These are phyloP conservation scores for Poa annua DNA, from an alignment of 176 grass and related monocot species.

Conservation along the genomic window DNA sequence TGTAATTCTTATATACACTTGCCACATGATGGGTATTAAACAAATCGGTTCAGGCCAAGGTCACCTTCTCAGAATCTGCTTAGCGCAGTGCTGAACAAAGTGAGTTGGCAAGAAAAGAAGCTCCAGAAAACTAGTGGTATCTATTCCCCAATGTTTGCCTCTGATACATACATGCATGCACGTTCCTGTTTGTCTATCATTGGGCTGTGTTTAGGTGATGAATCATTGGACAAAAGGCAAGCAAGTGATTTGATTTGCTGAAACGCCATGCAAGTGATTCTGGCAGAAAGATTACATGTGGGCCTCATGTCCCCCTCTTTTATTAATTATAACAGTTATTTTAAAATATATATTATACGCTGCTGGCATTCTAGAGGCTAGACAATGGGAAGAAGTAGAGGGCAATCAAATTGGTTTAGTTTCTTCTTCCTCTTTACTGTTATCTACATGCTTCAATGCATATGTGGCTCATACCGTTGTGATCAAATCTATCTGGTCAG, in stretches of 20 bases:
- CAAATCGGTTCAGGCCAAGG: conserved; percentile 37
- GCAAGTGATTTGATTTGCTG: conserved; percentile 35
- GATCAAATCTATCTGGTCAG: conserved; percentile 42
- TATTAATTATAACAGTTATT: conserved; percentile 16
- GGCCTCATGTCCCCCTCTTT: conserved; percentile 32
- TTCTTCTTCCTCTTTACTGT: conserved; percentile 35
- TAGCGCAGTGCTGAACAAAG: conserved; percentile 40
- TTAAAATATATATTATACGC: conserved; percentile 37
- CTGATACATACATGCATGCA: conserved; percentile 29
- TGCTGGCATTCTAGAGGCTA: conserved; percentile 42
- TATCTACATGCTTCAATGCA: conserved; percentile 28
- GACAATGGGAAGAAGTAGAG: conserved; percentile 11
- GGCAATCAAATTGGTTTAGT: conserved; percentile 4
- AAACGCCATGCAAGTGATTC: conserved; percentile 41
- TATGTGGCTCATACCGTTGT: conserved; percentile 13
- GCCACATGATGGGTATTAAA: conserved; percentile 54
- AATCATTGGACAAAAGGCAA: conserved; percentile 19
- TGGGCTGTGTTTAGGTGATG: conserved; percentile 35
- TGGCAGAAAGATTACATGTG: conserved; percentile 40
- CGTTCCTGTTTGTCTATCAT: conserved; percentile 49
- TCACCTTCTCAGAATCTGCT: conserved; percentile 58
- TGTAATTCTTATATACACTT: conserved; percentile 43
- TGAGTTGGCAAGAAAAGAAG: conserved; percentile 48
- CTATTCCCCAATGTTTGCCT: conserved; percentile 15
- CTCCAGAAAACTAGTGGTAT: conserved; percentile 23